Base-by-base conservation (phyloP, 352 stramenopile genomes). In the Phytopythium montanum region DNA sequence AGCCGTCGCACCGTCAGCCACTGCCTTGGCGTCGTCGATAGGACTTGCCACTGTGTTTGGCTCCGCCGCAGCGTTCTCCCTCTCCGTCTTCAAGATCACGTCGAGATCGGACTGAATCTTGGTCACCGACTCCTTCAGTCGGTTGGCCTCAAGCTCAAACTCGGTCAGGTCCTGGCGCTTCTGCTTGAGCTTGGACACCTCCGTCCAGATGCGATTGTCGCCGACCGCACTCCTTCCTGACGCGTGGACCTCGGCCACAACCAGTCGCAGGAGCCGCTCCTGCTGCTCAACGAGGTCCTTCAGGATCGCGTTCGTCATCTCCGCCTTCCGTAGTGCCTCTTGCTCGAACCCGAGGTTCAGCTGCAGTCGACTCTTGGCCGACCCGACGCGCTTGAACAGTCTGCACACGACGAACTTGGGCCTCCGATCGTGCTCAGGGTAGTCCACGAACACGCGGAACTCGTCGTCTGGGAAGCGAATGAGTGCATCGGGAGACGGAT, bases 351-450 rank as follows among this genome's bases (percentile, higher is more conserved):
- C 41, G 3, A 66, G 56, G 25, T 75, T 44, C 9, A 81, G 33
- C 29, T 66, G 45, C 4, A 70, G 33, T 3, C 60, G 51, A 45
- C 70, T 75, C 5, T 58, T 63, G 6, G 63, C 53, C 0, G 69
- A 79, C 19, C 69, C 75, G 28, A 81, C 69, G 6, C 71, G 65
- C 63, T 86, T 86, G 62, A 84, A 84, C 19, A 86, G 21, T 36
- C 81, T 83, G 50, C 72, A 81, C 10, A 79, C 67, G 9, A 86
- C 55, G 10, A 73, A 65, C 28, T 78, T 66, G 7, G n/a, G 45
- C 1, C 60, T 55, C 0, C 26, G 21, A 2, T 49, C 51, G 4
- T 63, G 25, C 4, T 72, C 50, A 14, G 68, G 56, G 5, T 67
- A 53, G 39, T 76, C 56, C 3, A 80, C 60, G 50, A 70, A 86